Percentiles rank a stretch among this genome's conserved stretches.
Evolutionary conservation across 495 filamentous ascomycete genomes (phyloP).

Genomic region (Glarea lozoyensis): DNA sequence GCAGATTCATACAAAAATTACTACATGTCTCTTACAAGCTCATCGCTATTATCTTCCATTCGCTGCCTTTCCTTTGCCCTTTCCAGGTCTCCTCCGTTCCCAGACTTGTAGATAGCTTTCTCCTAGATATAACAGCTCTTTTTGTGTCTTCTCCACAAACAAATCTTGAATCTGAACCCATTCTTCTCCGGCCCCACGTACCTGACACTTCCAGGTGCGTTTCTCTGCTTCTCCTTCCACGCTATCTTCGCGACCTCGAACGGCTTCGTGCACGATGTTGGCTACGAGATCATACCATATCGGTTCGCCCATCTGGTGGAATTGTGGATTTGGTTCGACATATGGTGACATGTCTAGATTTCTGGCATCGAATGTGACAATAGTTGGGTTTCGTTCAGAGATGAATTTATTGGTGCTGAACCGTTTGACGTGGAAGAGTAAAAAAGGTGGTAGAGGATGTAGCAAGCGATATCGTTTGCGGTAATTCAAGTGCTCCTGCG

Average conservation of each 20-base stretch:
- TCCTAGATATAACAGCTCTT: conserved; percentile 80
- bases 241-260: conserved; percentile 61
- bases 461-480: conserved; percentile 83
- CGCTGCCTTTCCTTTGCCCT: conserved; percentile 6
- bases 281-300: conserved; percentile 95
- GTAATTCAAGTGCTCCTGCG: conserved; percentile 80
- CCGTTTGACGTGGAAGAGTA: conserved; percentile 93
- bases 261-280: conserved; percentile 89
- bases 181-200: conserved; percentile 58
- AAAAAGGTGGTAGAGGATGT: conserved; percentile 85
- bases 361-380: conserved; percentile 85
- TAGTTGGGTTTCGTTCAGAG: conserved; percentile 90
- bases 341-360: conserved; percentile 83
- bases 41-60: neutral
- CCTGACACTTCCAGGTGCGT: conserved; percentile 71
- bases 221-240: conserved; percentile 74
- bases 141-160: conserved; percentile 78
- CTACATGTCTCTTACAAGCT: neutral
- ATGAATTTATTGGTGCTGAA: conserved; percentile 97
- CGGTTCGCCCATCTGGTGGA: conserved; percentile 64
- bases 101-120: conserved; percentile 95
- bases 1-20: neutral
- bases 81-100: conserved; percentile 65
- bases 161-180: conserved; percentile 94
- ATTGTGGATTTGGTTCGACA: conserved; percentile 61